Base-by-base conservation (phyloP, 1,284 basidiomycete genomes). In the Cryptococcus maquisensis region DNA sequence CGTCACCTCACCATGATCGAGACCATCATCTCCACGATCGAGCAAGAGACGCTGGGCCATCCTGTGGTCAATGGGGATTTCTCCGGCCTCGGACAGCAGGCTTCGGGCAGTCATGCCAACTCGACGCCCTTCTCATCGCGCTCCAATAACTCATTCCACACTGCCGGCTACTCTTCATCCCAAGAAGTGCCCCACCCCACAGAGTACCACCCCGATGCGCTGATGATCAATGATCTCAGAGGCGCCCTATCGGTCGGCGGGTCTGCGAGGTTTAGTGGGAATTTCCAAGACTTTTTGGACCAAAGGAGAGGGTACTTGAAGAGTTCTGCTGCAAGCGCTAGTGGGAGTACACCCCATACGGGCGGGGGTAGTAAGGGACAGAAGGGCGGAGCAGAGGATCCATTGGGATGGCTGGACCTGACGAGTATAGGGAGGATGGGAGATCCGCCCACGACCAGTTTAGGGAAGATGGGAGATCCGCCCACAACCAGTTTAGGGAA, bases 1-100 rank as follows among this genome's bases (percentile, higher is more conserved):
- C 51, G 63, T 13, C 66, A 68, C 43, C 52, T 56, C 21, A 57
- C 55, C 21, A 67, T 71, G 65, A 26, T 71, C 10, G 59, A 67
- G n/a, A 53, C 55, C 16, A 60, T 67, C 57, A 37, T 62, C 40
- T 23, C 37, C 7, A 54, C 48, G 6, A 50, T 64, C 13, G 60
- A 62, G 37, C 40, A 54, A 32, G 64, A 66, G 26, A 49, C 41
- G 40, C 41, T 56, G 49, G 51, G 51, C 9, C 55, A 50, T 18
- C 47, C 50, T 7, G 23, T 51, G 20, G 40, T 40, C 24, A 39
- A 51, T 18, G 44, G 38, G 9, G 28, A 47, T 21, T 21, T 47
- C 28, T 40, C 38, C 20, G 38, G 20, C 38, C 38, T n/a, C 20
- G 16, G 38, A 16, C 9, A 7, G 9, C 38, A 40, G 16, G 16